Conservation (phyloP, 75 land plant genomes). For the Pinus taeda region DNA sequence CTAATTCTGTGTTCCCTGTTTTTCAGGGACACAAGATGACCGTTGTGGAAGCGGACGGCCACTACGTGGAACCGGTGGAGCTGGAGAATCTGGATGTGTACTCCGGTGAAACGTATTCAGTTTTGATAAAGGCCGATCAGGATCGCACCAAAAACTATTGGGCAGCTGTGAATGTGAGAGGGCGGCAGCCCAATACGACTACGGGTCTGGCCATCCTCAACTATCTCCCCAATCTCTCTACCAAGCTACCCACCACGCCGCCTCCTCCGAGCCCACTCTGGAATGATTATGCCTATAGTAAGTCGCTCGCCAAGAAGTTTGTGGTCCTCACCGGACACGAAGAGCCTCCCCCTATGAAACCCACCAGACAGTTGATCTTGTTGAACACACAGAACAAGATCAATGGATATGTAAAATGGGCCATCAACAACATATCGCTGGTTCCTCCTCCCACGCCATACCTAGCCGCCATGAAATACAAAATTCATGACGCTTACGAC, state of each 20-base stretch:
- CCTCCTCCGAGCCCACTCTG: constrained; percentile 59
- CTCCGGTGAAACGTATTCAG: constrained; percentile 87
- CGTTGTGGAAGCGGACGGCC: constrained; percentile 90
- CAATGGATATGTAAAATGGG: constrained; percentile 40
- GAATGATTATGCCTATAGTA: constrained; percentile 43
- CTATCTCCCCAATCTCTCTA: constrained; percentile 30
- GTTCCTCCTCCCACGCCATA: constrained; percentile 55
- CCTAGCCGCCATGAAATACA: constrained; percentile 43
- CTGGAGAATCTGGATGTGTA: constrained; percentile 75
- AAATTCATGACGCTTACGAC: constrained; percentile 8
- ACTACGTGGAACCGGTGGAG: constrained; percentile 67
- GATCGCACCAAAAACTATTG: constrained; percentile 65
- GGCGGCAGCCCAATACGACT: constrained; percentile 64
- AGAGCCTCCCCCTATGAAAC: constrained; percentile 42
- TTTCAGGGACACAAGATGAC: constrained; percentile 69
- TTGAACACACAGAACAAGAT: constrained; percentile 75
- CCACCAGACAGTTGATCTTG: constrained; percentile 38
- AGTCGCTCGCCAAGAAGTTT: constrained; percentile 14
- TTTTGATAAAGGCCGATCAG: constrained; percentile 67
- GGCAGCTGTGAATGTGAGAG: constrained; percentile 66
- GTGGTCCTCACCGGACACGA: constrained; percentile 20
- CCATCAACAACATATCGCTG: constrained; percentile 73
- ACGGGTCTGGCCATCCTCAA: constrained; percentile 66
- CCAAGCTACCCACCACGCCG: constrained; percentile 31
- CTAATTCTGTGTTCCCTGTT: too few relatives aligned